Evolutionary conservation across 371 early-diverging fungal genomes (phyloP), one percentile per base, ranked within the genome.

Genomic region (Mucor lusitanicus): DNA sequence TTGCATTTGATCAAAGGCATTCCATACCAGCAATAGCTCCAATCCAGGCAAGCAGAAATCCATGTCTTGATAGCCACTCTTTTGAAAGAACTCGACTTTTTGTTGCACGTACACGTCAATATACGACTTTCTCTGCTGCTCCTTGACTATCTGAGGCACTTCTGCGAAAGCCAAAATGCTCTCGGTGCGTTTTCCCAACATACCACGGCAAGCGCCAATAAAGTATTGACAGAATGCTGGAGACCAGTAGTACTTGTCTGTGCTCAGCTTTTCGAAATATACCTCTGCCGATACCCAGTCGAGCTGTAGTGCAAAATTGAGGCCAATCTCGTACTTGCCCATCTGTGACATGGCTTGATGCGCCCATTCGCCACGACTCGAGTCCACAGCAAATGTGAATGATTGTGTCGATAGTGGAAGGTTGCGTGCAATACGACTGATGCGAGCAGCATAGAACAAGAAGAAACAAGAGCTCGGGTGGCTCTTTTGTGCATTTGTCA

Each of bases 381-480:
- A 70, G 12, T 70, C 72, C 8, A 63, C 48, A 1, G 72, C 72
- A 32, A 69, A 68, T 4, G 50, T 40, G 27, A 74, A 74, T 13
- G 73, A 75, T 15, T 74, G 78, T 0, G 69, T 72, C 0, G 78
- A 77, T 25, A 77, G 44, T 11, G 64, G 50, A 0, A 74, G 12
- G 3, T 77, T 72, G 6, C 65, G 59, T 11, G 75, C 63, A 21
- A 81, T 56, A 3, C 85, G 80, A 17, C 73, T 69, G 32, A 81
- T 78, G 15, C 82, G 80, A 5, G 80, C 85, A 1, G 79, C 70
- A 59, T 80, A 82, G 40, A 80, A 81, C 12, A 83, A 64, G 68
- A 87, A 87, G 65, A 85, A 83, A 2, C 79, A 79, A 1, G 82
- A 83, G 15, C 78, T 80, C 11, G 83, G 84, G 55, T 81, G 73